Base-by-base conservation (phyloP, 106 monocot genomes). In the Platanthera guangdongensis region DNA sequence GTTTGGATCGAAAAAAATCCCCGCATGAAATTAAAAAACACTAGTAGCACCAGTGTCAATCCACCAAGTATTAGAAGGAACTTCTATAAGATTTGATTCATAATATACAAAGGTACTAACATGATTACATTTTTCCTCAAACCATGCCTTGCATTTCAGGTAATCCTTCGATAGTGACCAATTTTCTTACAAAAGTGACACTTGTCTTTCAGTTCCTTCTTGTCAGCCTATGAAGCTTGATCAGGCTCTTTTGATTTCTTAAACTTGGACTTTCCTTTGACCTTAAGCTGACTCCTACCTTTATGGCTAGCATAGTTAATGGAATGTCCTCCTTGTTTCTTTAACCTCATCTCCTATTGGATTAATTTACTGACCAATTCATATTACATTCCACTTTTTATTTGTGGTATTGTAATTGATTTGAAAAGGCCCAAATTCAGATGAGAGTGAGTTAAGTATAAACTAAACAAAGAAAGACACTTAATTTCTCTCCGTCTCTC, bases 41-140 rank as follows among this genome's bases (percentile, higher is more conserved):
- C 28, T 54, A 13, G 28, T 72, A 53, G 32, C 9, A 72, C 54
- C 72, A 72, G 15, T 39, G 72, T 79, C 52, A 79, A 79, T 4
- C 57, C 50, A 59, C 21, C 15, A 79, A 55, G 47, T 79, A 72
- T 79, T 79, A 57, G 47, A 18, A 55, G 46, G 72, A 79, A 79
- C 52, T 79, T 78, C 50, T 68, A 47, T 15, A 13, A 79, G 28
- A 57, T 55, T 57, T 32, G 0, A 79, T 52, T 53, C 39, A 10
- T 52, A 53, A 79, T 32, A 19, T 51, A 1, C 51, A 7, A 51
- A 51, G 10, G 51, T 10, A 51, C 10, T 51, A 51, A 3, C n/a
- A n/a, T n/a, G 10, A 6, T 71, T 71, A 71, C 51, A 28, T 71
- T 78, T 79, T 52, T 79, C 72, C 72, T 72, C 57, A 52, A 78